Evolutionary conservation across 2,329 filamentous ascomycete species (phyloP), one percentile per base, ranked within the genome.

Genomic region (Trichoderma sp.): DNA sequence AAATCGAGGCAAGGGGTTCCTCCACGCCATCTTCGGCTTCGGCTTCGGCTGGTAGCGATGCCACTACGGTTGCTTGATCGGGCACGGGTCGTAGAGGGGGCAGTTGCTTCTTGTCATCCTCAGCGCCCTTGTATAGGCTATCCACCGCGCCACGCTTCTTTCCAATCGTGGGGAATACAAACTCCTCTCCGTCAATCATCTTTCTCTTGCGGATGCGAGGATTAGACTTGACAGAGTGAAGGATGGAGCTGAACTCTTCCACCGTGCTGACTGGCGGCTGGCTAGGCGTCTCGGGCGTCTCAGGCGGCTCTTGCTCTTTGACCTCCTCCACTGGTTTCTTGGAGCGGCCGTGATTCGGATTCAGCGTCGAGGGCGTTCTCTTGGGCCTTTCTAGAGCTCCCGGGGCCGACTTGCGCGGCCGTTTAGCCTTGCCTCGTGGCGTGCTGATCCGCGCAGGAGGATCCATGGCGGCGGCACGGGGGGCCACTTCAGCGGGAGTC

Each of bases 211-310:
- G 81, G 50, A 82, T 79, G 26, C 85, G 82, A 6, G 82, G 82
- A 50, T 85, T 83, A 11, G 80, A 79, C 76, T 88, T 88, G 71
- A 88, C 86, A 1, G 85, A 84, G 9, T 83, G 81, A 4, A 84
- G 78, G n/a, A 88, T 88, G 4, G 87, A 87, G 71, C 78, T 83
- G 58, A 73, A 72, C 23, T 70, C 71, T 50, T 57, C 68, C 9
- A 26, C 64, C 6, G 58, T 39, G 23, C 72, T 53, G 43, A 68
- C 73, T 4, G 74, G 61, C 2, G 73, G 74, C n/a, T 73, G 72
- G 5, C 32, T 59, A 32, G 59, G 50, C 15, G 68, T 43, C 11
- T 39, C 26, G 6, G 70, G 28, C 17, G 13, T 36, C n/a, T 68
- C 66, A 6, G 47, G 55, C 55, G 5, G 5, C 57, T 59, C 28